Percentiles rank a stretch among this genome's conserved stretches.
Evolutionary conservation across 2,329 filamentous ascomycete species (phyloP).

Genomic region (Cordyceps tenuipes): DNA sequence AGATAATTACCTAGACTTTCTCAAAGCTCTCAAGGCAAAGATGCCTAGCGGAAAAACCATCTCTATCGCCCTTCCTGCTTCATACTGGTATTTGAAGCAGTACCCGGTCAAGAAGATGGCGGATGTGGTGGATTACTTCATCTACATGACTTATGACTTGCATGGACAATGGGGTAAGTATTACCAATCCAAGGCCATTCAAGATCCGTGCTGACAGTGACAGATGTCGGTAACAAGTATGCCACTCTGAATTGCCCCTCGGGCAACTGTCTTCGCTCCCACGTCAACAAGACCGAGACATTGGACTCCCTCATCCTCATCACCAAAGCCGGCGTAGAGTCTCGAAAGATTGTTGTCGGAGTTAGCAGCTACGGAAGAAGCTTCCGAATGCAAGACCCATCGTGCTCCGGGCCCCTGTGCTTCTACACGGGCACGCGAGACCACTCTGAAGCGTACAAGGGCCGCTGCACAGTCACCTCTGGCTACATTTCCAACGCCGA

Average conservation of each 20-base stretch:
- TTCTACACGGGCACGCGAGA: slow-evolving; percentile 15
- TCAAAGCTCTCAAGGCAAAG: not conserved
- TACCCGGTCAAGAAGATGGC: slow-evolving; percentile 40
- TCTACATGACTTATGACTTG: slow-evolving; percentile 68
- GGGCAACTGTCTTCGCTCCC: slow-evolving; percentile 27
- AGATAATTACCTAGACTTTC: not conserved
- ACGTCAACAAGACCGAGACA: slow-evolving; percentile 31
- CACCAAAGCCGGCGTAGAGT: slow-evolving; percentile 25
- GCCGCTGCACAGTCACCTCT: slow-evolving; percentile 21
- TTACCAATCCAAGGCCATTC: too few relatives aligned
- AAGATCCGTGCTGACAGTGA: too few relatives aligned
- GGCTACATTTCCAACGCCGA: slow-evolving; percentile 26
- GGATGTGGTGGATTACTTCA: slow-evolving; percentile 42
- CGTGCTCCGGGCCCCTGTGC: slow-evolving; percentile 18
- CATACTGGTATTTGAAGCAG: slow-evolving; percentile 36
- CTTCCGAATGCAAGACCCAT: slow-evolving; percentile 21
- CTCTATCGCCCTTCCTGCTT: slow-evolving; percentile 23
- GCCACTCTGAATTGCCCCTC: slow-evolving; percentile 18
- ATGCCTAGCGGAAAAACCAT: not conserved
- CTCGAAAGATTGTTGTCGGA: slow-evolving; percentile 24
- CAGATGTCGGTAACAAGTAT: slow-evolving; percentile 19
- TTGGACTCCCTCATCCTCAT: slow-evolving; percentile 23
- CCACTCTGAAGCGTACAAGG: slow-evolving; percentile 17
- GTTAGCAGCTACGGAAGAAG: slow-evolving; percentile 24
- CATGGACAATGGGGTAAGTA: slow-evolving; percentile 54